Base-by-base conservation (phyloP, 129 eudicot species). In the Erigeron canadensis region DNA sequence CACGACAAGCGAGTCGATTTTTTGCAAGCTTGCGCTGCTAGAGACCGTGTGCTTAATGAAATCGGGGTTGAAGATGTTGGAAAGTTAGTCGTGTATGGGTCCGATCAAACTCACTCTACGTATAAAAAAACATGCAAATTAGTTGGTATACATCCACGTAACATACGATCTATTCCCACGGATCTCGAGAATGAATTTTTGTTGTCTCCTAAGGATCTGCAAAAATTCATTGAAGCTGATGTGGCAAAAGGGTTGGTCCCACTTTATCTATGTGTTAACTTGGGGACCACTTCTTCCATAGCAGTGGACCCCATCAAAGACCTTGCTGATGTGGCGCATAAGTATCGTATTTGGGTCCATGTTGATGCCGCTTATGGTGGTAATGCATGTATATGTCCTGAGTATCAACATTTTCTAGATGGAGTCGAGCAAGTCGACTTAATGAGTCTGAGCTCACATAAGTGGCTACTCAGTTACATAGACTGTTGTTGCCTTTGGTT, bases 401-500 rank as follows among this genome's bases (percentile, higher is more conserved):
- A 85, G 67, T 85, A 64, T 50, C 58, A 80, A 5, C 78, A 75
- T 51, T 76, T 66, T 56, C 46, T 85, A 0, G 71, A 81, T 8
- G 89, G 86, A 4, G 55, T 81, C 19, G 89, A 85, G 43, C 63
- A 44, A 16, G 84, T 65, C 3, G 78, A 85, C 77, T 85, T 86
- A 23, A 37, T 85, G 58, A 82, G 86, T 65, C 13, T 85, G 39
- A 75, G 65, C 61, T 76, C 84, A 1, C 89, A 85, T 34, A 82
- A 85, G 67, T 85, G 86, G 89, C 72, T 85, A 18, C 70, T 85
- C 7, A 81, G 60, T 65, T 60, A 72, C 42, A 2, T 72, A n/a
- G 89, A 85, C 0, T 85, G 89, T 69, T 81, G 84, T 73, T 85
- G 89, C 65, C 38, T 85, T 5, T 85, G 89, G 89, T 66, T 76